A percentile compares a stretch with the other conserved stretches of the same genome.
Conservation (phyloP, 2,329 filamentous ascomycete species). For the Talaromyces sp. region DNA sequence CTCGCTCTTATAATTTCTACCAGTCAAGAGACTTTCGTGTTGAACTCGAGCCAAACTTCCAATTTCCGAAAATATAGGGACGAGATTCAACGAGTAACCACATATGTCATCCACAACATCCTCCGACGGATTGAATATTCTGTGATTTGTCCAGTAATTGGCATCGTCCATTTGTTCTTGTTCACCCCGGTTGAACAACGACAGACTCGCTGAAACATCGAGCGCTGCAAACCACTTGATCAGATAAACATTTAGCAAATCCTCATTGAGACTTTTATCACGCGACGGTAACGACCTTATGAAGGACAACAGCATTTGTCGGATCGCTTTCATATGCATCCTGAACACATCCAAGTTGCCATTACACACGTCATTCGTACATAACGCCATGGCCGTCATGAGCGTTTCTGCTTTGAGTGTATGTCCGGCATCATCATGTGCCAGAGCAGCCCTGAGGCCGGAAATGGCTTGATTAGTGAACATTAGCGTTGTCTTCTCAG, state of each 20-base stretch:
- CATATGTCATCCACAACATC: constrained; percentile 28
- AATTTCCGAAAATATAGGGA: constrained; percentile 26
- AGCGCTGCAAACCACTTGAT: constrained; percentile 32
- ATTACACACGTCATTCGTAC: constrained; percentile 35
- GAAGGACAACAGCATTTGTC: constrained; percentile 22
- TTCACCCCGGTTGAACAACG: constrained; percentile 19
- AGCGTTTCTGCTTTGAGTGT: constrained; percentile 25
- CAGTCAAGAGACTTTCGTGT: neutral
- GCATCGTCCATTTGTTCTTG: constrained; percentile 9
- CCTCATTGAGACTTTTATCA: neutral
- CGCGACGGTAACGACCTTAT: constrained; percentile 18
- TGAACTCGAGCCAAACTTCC: constrained; percentile 21
- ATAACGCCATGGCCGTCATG: constrained; percentile 30
- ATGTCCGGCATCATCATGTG: constrained; percentile 11
- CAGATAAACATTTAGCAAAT: constrained; percentile 23
- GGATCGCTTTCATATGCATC: constrained; percentile 27
- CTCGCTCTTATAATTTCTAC: neutral
- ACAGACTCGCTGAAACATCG: constrained; percentile 28
- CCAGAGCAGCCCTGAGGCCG: constrained; percentile 23
- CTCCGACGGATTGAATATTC: constrained; percentile 3
- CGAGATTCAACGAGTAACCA: constrained; percentile 29
- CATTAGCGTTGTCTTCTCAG: constrained; percentile 23
- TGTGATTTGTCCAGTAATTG: constrained; percentile 14
- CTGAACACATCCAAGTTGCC: constrained; percentile 29
- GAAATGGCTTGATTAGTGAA: constrained; percentile 30